Evolutionary conservation across 2,329 filamentous ascomycete species (phyloP).

Genomic region (Penicillium oxalicum): DNA sequence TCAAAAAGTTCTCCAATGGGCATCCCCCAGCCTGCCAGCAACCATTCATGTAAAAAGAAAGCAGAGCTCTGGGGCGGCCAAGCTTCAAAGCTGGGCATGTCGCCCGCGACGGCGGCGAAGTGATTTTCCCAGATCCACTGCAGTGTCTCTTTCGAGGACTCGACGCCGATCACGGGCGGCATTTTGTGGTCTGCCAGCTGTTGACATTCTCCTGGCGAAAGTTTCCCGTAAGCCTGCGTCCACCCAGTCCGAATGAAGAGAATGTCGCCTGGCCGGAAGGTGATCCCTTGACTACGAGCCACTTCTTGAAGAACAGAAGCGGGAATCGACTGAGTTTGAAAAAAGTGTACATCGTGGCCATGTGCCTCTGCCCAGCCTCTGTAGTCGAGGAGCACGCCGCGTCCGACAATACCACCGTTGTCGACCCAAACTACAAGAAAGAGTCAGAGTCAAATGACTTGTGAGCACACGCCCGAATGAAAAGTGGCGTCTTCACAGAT

Average conservation of each 20-base stretch:
- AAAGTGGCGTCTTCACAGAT: too few relatives aligned
- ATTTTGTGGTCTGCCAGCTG: conserved; percentile 28
- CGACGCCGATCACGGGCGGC: conserved; percentile 41
- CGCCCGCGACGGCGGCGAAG: conserved; percentile 53
- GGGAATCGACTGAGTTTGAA: conserved; percentile 41
- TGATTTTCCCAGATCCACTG: conserved; percentile 54
- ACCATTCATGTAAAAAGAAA: conserved; percentile 26
- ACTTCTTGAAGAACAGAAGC: conserved; percentile 41
- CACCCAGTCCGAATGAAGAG: conserved; percentile 53
- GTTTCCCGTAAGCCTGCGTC: conserved; percentile 40
- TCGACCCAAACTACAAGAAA: conserved; percentile 29
- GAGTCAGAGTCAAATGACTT: background rate
- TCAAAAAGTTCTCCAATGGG: conserved; percentile 44
- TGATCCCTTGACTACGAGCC: conserved; percentile 40
- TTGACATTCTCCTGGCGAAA: conserved; percentile 34
- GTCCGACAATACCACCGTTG: conserved; percentile 40
- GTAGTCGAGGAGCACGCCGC: conserved; percentile 47
- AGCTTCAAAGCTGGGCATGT: conserved; percentile 50
- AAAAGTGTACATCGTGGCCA: conserved; percentile 34
- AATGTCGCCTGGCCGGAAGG: conserved; percentile 49
- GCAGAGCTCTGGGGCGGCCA: conserved; percentile 33
- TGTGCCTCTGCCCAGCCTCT: conserved; percentile 39
- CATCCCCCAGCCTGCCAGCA: conserved; percentile 46
- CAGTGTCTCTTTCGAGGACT: conserved; percentile 45
- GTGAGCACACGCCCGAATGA: too few relatives aligned